A percentile compares a stretch with the other conserved stretches of the same genome.
Conservation (phyloP, 306 rosid species). For the Casuarina cunninghamiana region DNA sequence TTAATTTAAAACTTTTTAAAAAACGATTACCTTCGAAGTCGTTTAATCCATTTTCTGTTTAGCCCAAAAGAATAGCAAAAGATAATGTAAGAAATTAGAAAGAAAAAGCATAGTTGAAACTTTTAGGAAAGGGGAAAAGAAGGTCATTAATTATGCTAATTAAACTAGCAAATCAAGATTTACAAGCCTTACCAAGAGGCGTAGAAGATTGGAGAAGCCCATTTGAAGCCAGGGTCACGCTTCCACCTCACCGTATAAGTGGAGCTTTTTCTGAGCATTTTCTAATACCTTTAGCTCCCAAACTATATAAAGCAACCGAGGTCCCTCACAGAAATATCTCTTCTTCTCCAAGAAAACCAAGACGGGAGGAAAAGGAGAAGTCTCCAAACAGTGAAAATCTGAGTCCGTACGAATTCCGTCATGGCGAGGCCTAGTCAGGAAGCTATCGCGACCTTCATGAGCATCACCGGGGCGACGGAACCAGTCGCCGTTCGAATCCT, state of each 20-base stretch:
- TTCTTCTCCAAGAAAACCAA: background rate
- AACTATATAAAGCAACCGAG: background rate
- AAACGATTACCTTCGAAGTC: no score
- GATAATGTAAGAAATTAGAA: no score
- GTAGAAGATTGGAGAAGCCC: slow-evolving; percentile 25
- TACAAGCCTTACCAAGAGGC: background rate
- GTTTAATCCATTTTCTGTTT: no score
- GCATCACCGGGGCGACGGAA: slow-evolving; percentile 71
- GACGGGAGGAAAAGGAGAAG: background rate
- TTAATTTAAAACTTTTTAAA: no score
- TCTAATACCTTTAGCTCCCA: no score
- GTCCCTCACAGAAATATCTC: slow-evolving; percentile 8
- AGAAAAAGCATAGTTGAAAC: no score
- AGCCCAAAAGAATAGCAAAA: no score
- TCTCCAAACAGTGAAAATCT: background rate
- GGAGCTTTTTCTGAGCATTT: background rate
- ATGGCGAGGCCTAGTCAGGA: slow-evolving; percentile 86
- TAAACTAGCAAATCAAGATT: no score
- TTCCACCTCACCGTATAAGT: background rate
- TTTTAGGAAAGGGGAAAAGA: no score
- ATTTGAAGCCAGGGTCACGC: slow-evolving; percentile 9
- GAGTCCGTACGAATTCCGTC: slow-evolving; percentile 20
- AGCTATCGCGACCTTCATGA: slow-evolving; percentile 72
- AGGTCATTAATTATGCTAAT: no score
- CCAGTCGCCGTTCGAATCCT: slow-evolving; percentile 64